These are phyloP conservation scores for Umbelopsis vinacea DNA, from an alignment of 192 early-diverging fungal species.

Conservation along the genomic window DNA sequence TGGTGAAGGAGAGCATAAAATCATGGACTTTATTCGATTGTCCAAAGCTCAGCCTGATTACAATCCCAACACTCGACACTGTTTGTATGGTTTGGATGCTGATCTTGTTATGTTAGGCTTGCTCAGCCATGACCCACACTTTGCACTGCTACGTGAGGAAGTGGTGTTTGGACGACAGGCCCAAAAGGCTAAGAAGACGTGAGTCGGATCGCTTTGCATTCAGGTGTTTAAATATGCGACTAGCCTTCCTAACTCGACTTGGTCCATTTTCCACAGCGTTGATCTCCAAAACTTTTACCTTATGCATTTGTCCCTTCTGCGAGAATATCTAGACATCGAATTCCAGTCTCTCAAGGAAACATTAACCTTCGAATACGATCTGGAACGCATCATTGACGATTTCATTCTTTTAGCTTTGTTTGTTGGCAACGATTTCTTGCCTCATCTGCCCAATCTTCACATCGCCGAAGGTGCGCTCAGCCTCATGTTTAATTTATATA, in stretches of 20 bases:
- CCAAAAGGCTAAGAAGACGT: constrained; percentile 57
- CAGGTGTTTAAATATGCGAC: neutral
- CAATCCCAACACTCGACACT: constrained; percentile 88
- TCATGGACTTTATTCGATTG: constrained; percentile 98
- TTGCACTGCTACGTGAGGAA: constrained; percentile 95
- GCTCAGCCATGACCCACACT: constrained; percentile 95
- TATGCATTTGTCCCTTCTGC: constrained; percentile 84
- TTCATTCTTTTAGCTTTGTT: constrained; percentile 93
- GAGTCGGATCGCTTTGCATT: neutral
- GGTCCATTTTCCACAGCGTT: constrained; percentile 32
- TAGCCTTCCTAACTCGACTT: neutral
- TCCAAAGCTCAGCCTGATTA: constrained; percentile 82
- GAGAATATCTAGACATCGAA: constrained; percentile 94
- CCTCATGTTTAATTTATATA: constrained; percentile 71
- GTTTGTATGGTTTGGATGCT: constrained; percentile 97
- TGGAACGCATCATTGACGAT: constrained; percentile 96
- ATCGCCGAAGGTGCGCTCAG: constrained; percentile 90
- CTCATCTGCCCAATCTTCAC: constrained; percentile 90
- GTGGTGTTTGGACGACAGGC: constrained; percentile 71
- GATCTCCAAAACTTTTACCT: constrained; percentile 69
- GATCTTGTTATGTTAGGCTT: constrained; percentile 98
- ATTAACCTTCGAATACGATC: constrained; percentile 70
- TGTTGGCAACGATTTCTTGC: constrained; percentile 98
- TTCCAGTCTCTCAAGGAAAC: constrained; percentile 62
- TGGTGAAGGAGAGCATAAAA: constrained; percentile 99